Evolutionary conservation across 352 stramenopile genomes (phyloP), one percentile per base, ranked within the genome.

Genomic region (Phytophthora parvispora): DNA sequence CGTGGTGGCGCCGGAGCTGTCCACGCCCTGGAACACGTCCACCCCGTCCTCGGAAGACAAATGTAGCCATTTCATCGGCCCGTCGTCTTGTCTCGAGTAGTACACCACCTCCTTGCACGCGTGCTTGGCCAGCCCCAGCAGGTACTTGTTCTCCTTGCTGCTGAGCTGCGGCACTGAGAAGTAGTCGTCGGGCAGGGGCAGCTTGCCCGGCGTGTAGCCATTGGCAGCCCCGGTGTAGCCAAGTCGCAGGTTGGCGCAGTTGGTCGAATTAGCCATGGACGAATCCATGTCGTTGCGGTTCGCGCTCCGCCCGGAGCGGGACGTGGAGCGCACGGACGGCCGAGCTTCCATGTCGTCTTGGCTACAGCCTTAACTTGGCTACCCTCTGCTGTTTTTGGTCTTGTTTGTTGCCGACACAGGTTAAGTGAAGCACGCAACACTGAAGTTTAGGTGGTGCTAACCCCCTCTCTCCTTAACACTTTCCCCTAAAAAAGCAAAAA

Each of bases 81-180:
- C 89, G 60, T 84, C 84, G 0, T 72, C 47, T 10, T 77, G 81
- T 36, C 89, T 78, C 55, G 89, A 93, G 64, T 94, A 96, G 51
- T 92, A 94, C 22, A 96, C 86, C 9, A 96, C 89, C 61, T 96
- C 88, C 68, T 94, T 96, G 65, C 89, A 96, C 4, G 89, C 83
- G 47, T 84, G 85, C 56, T 94, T 94, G 6, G 86, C 89, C 10
- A 95, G 69, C 4, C 81, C 78, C 0, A 94, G 49, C 12, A 94
- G 75, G 64, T 92, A 91, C 55, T 89, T 86, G 31, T 65, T 81
- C 56, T 94, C 89, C 53, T 90, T 91, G 15, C 13, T 22, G 67
- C 75, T 93, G 20, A 96, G 74, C 45, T 75, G 58, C 28, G 88
- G 86, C 38, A 79, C 74, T 6, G 75, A 64, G 71, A 96, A 96